Evolutionary conservation across 179 eudicot genomes (phyloP).

Genomic region (Patellifolia procumbens): DNA sequence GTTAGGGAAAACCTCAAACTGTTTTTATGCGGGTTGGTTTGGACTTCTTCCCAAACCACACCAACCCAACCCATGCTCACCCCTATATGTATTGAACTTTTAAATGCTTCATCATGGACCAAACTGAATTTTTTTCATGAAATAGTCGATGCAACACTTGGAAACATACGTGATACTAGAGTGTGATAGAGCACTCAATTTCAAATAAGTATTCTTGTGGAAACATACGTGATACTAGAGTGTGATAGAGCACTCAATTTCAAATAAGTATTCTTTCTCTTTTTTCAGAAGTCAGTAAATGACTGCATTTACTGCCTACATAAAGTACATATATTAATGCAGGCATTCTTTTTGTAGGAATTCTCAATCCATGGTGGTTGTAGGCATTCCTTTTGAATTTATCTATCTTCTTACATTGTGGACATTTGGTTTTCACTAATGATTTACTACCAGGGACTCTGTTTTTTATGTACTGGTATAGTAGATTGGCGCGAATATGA

Average conservation of each 20-base stretch:
- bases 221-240: background rate
- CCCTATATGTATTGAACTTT: too few species aligned
- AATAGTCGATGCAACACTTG: background rate
- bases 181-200: too few species aligned
- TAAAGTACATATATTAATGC: background rate
- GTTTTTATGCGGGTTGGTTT: too few species aligned
- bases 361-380: slow-evolving; percentile 12
- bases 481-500: slow-evolving; percentile 76
- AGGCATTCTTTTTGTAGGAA: slow-evolving; percentile 2
- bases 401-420: slow-evolving; percentile 26
- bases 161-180: too few species aligned
- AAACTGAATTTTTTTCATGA: background rate
- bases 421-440: slow-evolving; percentile 71
- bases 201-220: too few species aligned
- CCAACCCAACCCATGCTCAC: too few species aligned
- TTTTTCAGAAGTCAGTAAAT: background rate
- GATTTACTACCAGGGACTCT: slow-evolving; percentile 83
- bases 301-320: background rate
- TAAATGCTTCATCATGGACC: background rate
- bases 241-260: background rate
- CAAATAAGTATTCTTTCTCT: background rate
- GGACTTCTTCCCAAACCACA: too few species aligned
- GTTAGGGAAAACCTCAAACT: too few species aligned
- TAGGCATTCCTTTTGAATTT: slow-evolving; percentile 22
- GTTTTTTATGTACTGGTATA: slow-evolving; percentile 75